Evolutionary conservation across 2,329 filamentous ascomycete genomes (phyloP), one percentile per base, ranked within the genome.

Genomic region (Colletotrichum coccodes): DNA sequence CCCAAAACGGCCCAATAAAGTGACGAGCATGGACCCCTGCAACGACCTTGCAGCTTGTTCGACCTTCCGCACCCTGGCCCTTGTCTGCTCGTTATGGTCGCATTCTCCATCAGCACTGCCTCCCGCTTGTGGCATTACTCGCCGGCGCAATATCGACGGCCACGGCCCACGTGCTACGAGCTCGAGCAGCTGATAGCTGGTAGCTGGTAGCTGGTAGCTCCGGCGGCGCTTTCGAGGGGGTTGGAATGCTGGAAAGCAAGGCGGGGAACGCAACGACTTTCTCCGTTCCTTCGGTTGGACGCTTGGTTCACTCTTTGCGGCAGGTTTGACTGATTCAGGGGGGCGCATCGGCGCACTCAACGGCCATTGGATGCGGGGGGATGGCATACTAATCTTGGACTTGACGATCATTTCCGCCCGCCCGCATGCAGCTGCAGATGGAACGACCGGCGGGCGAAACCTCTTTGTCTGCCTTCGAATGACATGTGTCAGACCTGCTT

Each of bases 81-180:
- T 50, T 26, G 64, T 52, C 58, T 21, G 52, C 59, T 44, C 36
- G 64, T 52, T 36, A 57, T 16, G 14, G 64, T 63, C 28, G 59
- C 59, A 63, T 57, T 40, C 12, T 52, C 26, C n/a, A 53, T 59
- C 60, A 53, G 54, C 65, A 68, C 46, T 54, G 53, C 60, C 65
- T 60, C 53, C 60, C 60, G 7, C 30, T 54, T 54, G 26, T 46
- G 60, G 60, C 12, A 59, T 59, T 47, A n/a, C 38, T 57, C 21
- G 50, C 44, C 42, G 38, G 21, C 18, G 12, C 34, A 26, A 36
- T 23, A 4, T 38, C 18, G 11, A n/a, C 18, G 9, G 56, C 57
- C 56, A 65, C 52, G 52, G 12, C 60, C 44, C 60, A 64, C 60
- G 64, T 63, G 59, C 28, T n/a, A 28, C 61, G 21, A 49, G 50